These are phyloP conservation scores for Crithidia fasciculata DNA, from an alignment of 208 protist species.

Conservation along the genomic window DNA sequence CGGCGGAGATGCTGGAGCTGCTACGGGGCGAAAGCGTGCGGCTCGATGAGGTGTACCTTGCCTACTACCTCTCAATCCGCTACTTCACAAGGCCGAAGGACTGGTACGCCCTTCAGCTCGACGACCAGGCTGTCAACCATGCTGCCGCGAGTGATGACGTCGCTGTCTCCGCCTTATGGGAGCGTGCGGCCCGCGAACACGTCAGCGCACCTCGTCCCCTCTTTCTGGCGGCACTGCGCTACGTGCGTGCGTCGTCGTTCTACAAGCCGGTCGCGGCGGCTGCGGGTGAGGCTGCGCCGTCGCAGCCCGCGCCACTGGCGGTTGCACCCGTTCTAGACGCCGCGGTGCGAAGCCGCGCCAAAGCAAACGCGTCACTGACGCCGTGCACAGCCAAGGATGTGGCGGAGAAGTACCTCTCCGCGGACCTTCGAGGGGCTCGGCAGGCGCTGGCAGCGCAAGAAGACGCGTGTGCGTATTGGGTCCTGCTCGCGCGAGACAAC, in stretches of 20 bases:
- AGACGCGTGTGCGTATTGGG: slow-evolving; percentile 28
- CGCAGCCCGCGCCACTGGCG: neutral
- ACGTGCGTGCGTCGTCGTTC: slow-evolving; percentile 25
- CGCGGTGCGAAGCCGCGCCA: neutral
- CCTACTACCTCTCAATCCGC: slow-evolving; percentile 36
- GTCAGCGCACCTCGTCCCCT: slow-evolving; percentile 30
- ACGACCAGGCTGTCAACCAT: neutral
- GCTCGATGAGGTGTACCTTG: slow-evolving; percentile 29
- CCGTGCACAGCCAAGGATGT: slow-evolving; percentile 24
- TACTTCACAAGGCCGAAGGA: slow-evolving; percentile 15
- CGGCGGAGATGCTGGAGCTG: slow-evolving; percentile 36
- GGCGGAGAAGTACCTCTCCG: slow-evolving; percentile 15
- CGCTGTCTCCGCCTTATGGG: slow-evolving; percentile 10
- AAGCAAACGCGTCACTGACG: slow-evolving; percentile 3
- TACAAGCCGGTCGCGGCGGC: slow-evolving; percentile 14
- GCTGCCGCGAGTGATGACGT: neutral
- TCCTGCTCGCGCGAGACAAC: slow-evolving; percentile 11
- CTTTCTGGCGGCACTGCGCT: slow-evolving; percentile 34
- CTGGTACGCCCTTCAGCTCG: slow-evolving; percentile 31
- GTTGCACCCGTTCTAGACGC: slow-evolving; percentile 26
- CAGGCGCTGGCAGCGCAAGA: slow-evolving; percentile 31
- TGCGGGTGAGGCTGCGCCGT: neutral
- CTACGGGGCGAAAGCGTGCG: slow-evolving; percentile 12
- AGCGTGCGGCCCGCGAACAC: slow-evolving; percentile 21
- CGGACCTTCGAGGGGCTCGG: slow-evolving; percentile 30